Conservation (phyloP, 352 stramenopile genomes). For the Albugo candida region DNA sequence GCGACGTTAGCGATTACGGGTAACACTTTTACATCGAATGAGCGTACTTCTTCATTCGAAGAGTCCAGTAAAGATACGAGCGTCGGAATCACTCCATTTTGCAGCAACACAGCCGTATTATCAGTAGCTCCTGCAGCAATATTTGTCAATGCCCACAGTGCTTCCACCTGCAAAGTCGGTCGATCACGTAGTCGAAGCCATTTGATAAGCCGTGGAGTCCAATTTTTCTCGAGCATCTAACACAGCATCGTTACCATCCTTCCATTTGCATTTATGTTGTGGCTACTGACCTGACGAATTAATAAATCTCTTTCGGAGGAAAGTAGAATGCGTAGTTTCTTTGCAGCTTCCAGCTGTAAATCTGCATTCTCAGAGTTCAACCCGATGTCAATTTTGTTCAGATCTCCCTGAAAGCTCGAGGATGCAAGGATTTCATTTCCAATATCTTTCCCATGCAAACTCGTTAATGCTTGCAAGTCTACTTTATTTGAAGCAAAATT, state of each 20-base stretch:
- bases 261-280: background rate
- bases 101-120: conserved; percentile 82
- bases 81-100: conserved; percentile 82
- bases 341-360: conserved; percentile 65
- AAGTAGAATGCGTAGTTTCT: conserved; percentile 71
- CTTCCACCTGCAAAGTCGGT: conserved; percentile 81
- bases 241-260: background rate
- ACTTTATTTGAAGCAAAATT: background rate
- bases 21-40: conserved; percentile 13
- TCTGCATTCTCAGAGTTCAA: conserved; percentile 68
- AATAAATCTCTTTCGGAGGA: conserved; percentile 68
- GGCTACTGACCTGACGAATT: conserved; percentile 44
- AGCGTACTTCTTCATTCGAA: conserved; percentile 74
- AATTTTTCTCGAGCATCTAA: conserved; percentile 80
- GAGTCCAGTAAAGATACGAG: conserved; percentile 82
- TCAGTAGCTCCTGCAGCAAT: conserved; percentile 84
- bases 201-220: conserved; percentile 70
- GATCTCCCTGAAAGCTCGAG: conserved; percentile 49
- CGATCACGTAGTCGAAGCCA: conserved; percentile 61
- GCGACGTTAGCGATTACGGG: background rate
- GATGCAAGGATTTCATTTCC: conserved; percentile 7
- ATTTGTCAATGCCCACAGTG: conserved; percentile 89
- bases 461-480: background rate
- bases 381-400: conserved; percentile 64
- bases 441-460: background rate